Base-by-base conservation (phyloP, 2,329 filamentous ascomycete genomes). In the Ceratocystis destructans region DNA sequence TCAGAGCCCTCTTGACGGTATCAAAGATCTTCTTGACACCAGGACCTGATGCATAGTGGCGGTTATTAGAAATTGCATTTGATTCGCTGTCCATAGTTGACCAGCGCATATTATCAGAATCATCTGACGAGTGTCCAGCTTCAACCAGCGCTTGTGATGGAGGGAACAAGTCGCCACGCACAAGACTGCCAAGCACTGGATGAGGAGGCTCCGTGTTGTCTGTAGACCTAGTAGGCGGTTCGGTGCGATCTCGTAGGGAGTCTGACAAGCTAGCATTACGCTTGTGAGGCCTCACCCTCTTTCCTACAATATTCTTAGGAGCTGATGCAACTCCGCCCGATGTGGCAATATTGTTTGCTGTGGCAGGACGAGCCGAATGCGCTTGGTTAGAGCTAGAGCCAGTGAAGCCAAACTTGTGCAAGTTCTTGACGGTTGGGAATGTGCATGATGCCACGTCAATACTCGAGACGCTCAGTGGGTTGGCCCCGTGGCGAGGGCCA, bases 191-290 rank as follows among this genome's bases (percentile, higher is more conserved):
- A 3, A 87, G 86, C 71, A 90, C 87, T 12, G 87, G 84, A 25
- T 86, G 78, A 8, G 85, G 78, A 8, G 85, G 80, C 69, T 87
- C 80, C 15, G 85, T 75, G 17, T 86, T 76, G 67, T 86, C 83
- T 2, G 79, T 77, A 25, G 82, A 82, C 69, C 81, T 82, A 69
- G 79, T 78, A 1, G 79, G 73, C 3, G 79, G 72, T 68, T 78
- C 81, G 59, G 83, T 81, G 5, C 75, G 74, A 76, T 94, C 89
- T 70, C 90, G 80, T 64, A 93, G 75, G 0, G 92, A 93, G 75
- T 96, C 90, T 0, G 88, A 89, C 71, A 94, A 87, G 73, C 92
- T 96, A 62, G 87, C 90, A 72, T 89, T 96, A 25, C 91, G 86
- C 74, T 90, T 92, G 75, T 96, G 91, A 22, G 84, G 80, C 17